These are phyloP conservation scores for Lipomyces japonicus DNA, from an alignment of 805 yeast genomes.

Conservation along the genomic window DNA sequence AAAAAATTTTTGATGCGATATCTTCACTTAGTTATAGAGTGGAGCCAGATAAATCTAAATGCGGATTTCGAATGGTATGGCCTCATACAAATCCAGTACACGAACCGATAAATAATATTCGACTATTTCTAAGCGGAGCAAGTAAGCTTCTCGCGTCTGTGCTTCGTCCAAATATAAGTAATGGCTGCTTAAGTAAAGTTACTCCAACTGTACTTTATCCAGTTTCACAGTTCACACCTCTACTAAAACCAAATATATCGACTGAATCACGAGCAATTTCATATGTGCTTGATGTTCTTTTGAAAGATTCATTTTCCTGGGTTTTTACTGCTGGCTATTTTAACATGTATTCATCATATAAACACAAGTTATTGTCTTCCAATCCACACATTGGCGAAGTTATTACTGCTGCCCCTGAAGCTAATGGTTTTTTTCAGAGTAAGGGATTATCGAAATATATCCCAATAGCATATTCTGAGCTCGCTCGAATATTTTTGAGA, in stretches of 20 bases:
- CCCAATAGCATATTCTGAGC: constrained; percentile 80
- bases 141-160: constrained; percentile 57
- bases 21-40: constrained; percentile 69
- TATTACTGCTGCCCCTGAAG: constrained; percentile 88
- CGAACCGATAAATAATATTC: constrained; percentile 50
- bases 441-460: constrained; percentile 74
- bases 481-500: constrained; percentile 65
- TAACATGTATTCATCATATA: constrained; percentile 77
- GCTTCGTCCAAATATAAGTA: constrained; percentile 41
- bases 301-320: constrained; percentile 55
- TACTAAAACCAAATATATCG: constrained; percentile 62
- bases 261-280: constrained; percentile 77
- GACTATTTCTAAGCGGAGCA: constrained; percentile 38
- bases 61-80: constrained; percentile 65
- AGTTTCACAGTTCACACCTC: constrained; percentile 84
- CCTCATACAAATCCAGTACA: constrained; percentile 57
- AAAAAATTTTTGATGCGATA: constrained; percentile 62
- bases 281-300: constrained; percentile 40
- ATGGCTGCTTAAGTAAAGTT: constrained; percentile 24
- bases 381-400: constrained; percentile 58
- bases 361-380: constrained; percentile 53
- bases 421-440: constrained; percentile 88
- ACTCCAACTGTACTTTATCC: constrained; percentile 74
- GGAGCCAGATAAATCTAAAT: constrained; percentile 41
- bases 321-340: constrained; percentile 95